Evolutionary conservation across 768 basidiomycete genomes (phyloP).

Genomic region (Boletus tomentosulus): DNA sequence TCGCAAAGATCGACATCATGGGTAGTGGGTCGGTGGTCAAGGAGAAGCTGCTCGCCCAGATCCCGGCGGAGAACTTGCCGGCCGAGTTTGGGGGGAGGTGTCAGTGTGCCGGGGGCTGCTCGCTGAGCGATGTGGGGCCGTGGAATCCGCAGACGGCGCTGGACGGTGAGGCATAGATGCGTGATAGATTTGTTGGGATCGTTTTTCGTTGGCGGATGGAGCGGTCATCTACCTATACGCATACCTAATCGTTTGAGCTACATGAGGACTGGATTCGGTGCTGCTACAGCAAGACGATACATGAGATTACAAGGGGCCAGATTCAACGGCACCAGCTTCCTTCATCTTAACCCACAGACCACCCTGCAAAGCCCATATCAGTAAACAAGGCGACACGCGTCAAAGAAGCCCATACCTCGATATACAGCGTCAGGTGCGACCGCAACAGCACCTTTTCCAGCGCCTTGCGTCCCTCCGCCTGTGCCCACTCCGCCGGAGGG

Average conservation of each 20-base stretch:
- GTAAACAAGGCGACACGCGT: neutral
- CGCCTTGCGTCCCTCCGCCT: slow-evolving; percentile 33
- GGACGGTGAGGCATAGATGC: slow-evolving; percentile 23
- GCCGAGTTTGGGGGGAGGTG: slow-evolving; percentile 82
- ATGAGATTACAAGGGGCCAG: slow-evolving; percentile 2
- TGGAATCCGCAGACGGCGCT: slow-evolving; percentile 53
- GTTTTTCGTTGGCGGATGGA: neutral
- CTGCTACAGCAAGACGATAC: neutral
- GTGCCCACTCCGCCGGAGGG: slow-evolving; percentile 32
- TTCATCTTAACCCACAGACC: slow-evolving; percentile 27
- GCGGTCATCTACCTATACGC: slow-evolving; percentile 28
- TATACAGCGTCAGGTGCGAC: slow-evolving; percentile 41
- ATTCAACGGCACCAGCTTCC: too few species aligned
- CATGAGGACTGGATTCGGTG: slow-evolving; percentile 3
- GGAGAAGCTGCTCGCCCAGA: slow-evolving; percentile 74
- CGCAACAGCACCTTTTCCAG: slow-evolving; percentile 39
- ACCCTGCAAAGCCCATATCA: slow-evolving; percentile 5
- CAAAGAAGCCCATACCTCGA: slow-evolving; percentile 30
- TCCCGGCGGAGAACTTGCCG: slow-evolving; percentile 80
- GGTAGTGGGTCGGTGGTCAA: slow-evolving; percentile 56
- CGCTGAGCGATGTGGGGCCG: slow-evolving; percentile 85
- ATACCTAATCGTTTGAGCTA: slow-evolving; percentile 29
- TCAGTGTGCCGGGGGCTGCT: slow-evolving; percentile 75
- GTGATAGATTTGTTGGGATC: too few species aligned
- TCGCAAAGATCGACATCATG: slow-evolving; percentile 89